These are phyloP conservation scores for Hyaloscypha variabilis DNA, from an alignment of 495 filamentous ascomycete species.

Conservation along the genomic window DNA sequence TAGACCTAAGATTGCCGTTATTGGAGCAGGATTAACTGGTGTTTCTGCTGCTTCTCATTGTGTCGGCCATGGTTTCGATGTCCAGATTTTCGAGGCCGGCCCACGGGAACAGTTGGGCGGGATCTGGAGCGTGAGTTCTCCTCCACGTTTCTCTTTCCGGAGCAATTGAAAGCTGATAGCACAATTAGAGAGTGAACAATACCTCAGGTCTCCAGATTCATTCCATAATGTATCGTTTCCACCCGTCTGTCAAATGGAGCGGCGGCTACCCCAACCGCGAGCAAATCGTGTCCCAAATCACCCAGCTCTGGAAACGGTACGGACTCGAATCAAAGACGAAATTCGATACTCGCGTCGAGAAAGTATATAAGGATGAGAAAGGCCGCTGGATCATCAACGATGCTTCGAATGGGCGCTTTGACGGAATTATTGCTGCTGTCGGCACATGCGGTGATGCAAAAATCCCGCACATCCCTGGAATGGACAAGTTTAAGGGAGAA, in stretches of 20 bases:
- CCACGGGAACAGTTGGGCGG: slow-evolving; percentile 67
- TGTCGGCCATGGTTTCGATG: slow-evolving; percentile 85
- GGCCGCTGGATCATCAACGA: slow-evolving; percentile 84
- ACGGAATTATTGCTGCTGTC: slow-evolving; percentile 75
- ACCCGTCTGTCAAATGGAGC: slow-evolving; percentile 75
- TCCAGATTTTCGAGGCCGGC: slow-evolving; percentile 75
- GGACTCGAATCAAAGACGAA: slow-evolving; percentile 68
- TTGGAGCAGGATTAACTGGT: slow-evolving; percentile 82
- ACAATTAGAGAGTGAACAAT: slow-evolving; percentile 71
- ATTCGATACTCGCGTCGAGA: slow-evolving; percentile 70
- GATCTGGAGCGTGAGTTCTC: slow-evolving; percentile 75
- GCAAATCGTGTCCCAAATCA: slow-evolving; percentile 72
- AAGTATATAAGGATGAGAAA: slow-evolving; percentile 65
- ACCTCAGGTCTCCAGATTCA: slow-evolving; percentile 83
- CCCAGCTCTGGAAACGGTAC: slow-evolving; percentile 74
- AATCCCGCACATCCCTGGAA: slow-evolving; percentile 65
- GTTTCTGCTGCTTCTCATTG: slow-evolving; percentile 83
- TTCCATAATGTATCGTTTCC: slow-evolving; percentile 86
- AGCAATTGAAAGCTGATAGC: not conserved
- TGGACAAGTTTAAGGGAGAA: slow-evolving; percentile 66
- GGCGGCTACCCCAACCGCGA: slow-evolving; percentile 73
- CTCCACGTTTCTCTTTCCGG: not conserved
- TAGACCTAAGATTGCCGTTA: slow-evolving; percentile 74
- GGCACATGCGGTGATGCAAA: slow-evolving; percentile 82
- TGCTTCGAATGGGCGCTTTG: slow-evolving; percentile 66